These are phyloP conservation scores for Trichoderma erinaceum DNA, from an alignment of 495 filamentous ascomycete species.

Conservation along the genomic window DNA sequence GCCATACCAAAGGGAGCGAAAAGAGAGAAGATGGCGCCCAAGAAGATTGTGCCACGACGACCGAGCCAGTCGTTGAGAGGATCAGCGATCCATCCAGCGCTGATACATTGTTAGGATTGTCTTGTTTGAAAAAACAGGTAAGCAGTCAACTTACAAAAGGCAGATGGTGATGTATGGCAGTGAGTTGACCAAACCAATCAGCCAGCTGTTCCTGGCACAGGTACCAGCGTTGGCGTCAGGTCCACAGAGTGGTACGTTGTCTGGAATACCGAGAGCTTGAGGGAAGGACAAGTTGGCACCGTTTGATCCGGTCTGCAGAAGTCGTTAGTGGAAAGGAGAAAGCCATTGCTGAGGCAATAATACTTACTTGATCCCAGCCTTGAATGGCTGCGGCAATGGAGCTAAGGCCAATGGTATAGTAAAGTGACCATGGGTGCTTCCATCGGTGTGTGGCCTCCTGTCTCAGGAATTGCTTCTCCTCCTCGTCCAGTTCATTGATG, in stretches of 20 bases:
- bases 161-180: slow-evolving; percentile 31
- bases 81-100: slow-evolving; percentile 41
- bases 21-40: slow-evolving; percentile 51
- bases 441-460: slow-evolving; percentile 7
- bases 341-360: not conserved
- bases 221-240: slow-evolving; percentile 5
- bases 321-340: not conserved
- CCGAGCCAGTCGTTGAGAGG: slow-evolving; percentile 57
- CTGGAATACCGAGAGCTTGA: not conserved
- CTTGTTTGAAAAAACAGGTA: too few species aligned
- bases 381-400: slow-evolving; percentile 10
- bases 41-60: slow-evolving; percentile 56
- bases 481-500: not conserved
- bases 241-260: not conserved
- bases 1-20: slow-evolving; percentile 51
- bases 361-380: slow-evolving; percentile 1
- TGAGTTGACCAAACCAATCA: slow-evolving; percentile 42
- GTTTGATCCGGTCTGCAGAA: not conserved
- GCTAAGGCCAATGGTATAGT: slow-evolving; percentile 1
- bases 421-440: slow-evolving; percentile 6
- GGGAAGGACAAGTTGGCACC: slow-evolving; percentile 8
- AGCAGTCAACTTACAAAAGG: not conserved
- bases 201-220: slow-evolving; percentile 23
- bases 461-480: not conserved
- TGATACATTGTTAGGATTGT: slow-evolving; percentile 18